A percentile compares a stretch with the other conserved stretches of the same genome.
Conservation (phyloP, 108 stramenopile genomes). For the Skeletonema menzelii region DNA sequence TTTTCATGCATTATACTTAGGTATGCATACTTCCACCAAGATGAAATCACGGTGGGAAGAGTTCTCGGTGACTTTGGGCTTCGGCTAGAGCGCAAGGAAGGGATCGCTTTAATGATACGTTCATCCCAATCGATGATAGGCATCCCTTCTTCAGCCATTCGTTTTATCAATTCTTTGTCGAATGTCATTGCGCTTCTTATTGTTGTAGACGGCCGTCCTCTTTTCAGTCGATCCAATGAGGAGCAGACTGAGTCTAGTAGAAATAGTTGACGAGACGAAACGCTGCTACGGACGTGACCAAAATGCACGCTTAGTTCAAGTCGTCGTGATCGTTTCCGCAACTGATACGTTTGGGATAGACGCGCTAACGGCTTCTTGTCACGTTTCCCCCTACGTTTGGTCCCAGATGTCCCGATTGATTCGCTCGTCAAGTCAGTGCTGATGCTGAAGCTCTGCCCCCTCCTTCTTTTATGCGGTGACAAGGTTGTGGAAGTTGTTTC, state of each 20-base stretch:
- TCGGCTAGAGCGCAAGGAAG: constrained; percentile 26
- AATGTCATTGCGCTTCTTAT: constrained; percentile 41
- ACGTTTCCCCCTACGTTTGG: constrained; percentile 62
- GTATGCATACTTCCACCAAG: constrained; percentile 74
- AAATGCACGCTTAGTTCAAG: constrained; percentile 50
- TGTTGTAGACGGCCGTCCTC: constrained; percentile 60
- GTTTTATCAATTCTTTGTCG: constrained; percentile 14
- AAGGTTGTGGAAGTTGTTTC: neutral
- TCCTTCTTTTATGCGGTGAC: constrained; percentile 3
- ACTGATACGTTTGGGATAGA: constrained; percentile 1
- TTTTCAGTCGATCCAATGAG: constrained; percentile 54
- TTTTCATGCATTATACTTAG: constrained; percentile 56
- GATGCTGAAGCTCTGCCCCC: constrained; percentile 2
- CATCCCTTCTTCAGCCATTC: constrained; percentile 25
- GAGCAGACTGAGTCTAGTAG: constrained; percentile 51
- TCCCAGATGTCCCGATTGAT: constrained; percentile 21
- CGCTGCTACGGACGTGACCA: constrained; percentile 53
- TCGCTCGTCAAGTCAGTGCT: constrained; percentile 1
- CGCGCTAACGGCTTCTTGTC: constrained; percentile 40
- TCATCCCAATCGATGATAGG: constrained; percentile 32
- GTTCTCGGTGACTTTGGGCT: constrained; percentile 3
- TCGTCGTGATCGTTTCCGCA: constrained; percentile 8
- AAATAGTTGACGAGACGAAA: constrained; percentile 64
- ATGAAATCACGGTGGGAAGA: constrained; percentile 38
- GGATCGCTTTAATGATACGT: constrained; percentile 18